Base-by-base conservation (phyloP, 331 rosid genomes). In the Pyracantha coccinea region DNA sequence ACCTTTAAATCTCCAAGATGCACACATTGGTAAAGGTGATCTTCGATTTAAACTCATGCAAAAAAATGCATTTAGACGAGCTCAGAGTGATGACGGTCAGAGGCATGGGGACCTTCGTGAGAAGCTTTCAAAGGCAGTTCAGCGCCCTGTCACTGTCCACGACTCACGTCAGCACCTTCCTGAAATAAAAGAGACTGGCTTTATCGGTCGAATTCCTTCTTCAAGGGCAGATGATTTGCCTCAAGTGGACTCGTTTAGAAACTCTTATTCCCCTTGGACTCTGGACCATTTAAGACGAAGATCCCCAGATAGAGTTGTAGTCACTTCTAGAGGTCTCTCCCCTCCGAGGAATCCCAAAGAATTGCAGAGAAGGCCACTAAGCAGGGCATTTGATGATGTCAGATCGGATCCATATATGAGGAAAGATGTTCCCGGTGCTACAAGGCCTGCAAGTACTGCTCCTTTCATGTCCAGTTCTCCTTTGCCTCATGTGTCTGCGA, bases 31-130 rank as follows among this genome's bases (percentile, higher is more conserved):
- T 41, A 87, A 83, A 88, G 88, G 88, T 71, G 99, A 94, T 78
- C 99, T 94, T 19, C 95, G 97, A 23, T 79, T 84, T 79, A 94
- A 92, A 82, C 97, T 94, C 77, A 81, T 90, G 89, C 86, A 44
- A 73, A 94, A 92, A 84, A 86, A 79, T 86, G 87, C 93, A 27
- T 74, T 68, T 14, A 81, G 86, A 82, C 81, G 73, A 20, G 72
- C 80, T 61, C 85, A 81, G 33, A 80, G 86, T 74, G 78, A 81
- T 68, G 85, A 83, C 19, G 81, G 71, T 78, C 83, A 71, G 79
- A 86, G 86, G 84, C 84, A 71, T 29, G 75, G 76, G 21, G 99
- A 94, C 71, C 97, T 94, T 45, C 96, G 99, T 45, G 97, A 92
- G 80, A 94, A 90, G 83, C 86, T 94, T 62, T 80, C 90, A 69